These are phyloP conservation scores for Cyberlindnera lachancei DNA, from an alignment of 805 yeast species.

Conservation along the genomic window DNA sequence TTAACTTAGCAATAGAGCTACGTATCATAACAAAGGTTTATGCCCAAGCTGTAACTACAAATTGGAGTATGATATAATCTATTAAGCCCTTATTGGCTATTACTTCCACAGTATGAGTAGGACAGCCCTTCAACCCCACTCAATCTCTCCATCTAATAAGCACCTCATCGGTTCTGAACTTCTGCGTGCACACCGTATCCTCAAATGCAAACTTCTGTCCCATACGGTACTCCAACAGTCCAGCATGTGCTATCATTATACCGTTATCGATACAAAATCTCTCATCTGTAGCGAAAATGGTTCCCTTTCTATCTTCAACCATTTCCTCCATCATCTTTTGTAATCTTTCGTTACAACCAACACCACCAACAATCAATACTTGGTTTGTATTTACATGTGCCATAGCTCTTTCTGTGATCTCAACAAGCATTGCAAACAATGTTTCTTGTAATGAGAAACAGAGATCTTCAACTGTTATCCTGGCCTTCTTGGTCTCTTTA, in stretches of 20 bases:
- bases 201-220: constrained; percentile 54
- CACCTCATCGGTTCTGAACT: constrained; percentile 93
- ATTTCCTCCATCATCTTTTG: constrained; percentile 96
- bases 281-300: constrained; percentile 93
- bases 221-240: constrained; percentile 75
- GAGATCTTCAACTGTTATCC: constrained; percentile 73
- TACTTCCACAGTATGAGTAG: too few species aligned
- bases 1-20: too few species aligned
- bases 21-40: too few species aligned
- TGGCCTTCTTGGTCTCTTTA: constrained; percentile 33
- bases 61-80: too few species aligned
- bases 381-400: constrained; percentile 90
- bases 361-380: constrained; percentile 95
- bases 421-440: constrained; percentile 92
- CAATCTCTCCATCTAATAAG: constrained; percentile 80
- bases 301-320: constrained; percentile 85
- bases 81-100: too few species aligned
- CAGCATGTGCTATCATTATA: constrained; percentile 98
- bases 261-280: constrained; percentile 97
- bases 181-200: constrained; percentile 84
- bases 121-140: too few species aligned
- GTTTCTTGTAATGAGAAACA: constrained; percentile 93
- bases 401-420: constrained; percentile 96
- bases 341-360: constrained; percentile 87
- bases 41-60: too few species aligned